Conservation (phyloP, 202 grass and related monocot genomes). For the Panicum hallii region DNA sequence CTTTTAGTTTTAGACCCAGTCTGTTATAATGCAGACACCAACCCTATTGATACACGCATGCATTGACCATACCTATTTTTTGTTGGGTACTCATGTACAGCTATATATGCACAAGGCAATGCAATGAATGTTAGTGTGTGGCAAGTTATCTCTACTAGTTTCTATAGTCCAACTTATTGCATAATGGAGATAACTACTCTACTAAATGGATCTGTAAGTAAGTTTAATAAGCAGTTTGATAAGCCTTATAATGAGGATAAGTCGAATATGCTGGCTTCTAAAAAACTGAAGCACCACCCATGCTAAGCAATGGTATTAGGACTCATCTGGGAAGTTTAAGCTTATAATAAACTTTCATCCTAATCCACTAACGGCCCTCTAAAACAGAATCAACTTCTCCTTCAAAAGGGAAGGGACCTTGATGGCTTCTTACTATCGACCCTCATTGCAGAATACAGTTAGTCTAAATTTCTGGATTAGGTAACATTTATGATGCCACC, state of each 20-base stretch:
- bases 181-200: neutral
- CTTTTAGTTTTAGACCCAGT: neutral
- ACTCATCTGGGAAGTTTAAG: conserved; percentile 12
- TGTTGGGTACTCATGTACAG: neutral
- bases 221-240: neutral
- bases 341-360: conserved; percentile 8
- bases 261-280: neutral
- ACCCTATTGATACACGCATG: neutral
- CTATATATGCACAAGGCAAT: neutral
- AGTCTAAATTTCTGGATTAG: neutral
- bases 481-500: neutral
- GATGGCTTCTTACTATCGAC: neutral
- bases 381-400: conserved; percentile 9
- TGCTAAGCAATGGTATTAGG: neutral
- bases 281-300: neutral
- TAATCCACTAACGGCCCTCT: neutral
- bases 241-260: neutral
- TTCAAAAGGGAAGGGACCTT: neutral
- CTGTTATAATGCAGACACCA: neutral
- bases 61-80: too few species aligned
- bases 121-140: neutral
- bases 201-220: neutral
- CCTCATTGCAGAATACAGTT: neutral
- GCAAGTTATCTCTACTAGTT: neutral
- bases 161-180: neutral